These are phyloP conservation scores for Neoconidiobolus thromboides DNA, from an alignment of 371 early-diverging fungal species.

Conservation along the genomic window DNA sequence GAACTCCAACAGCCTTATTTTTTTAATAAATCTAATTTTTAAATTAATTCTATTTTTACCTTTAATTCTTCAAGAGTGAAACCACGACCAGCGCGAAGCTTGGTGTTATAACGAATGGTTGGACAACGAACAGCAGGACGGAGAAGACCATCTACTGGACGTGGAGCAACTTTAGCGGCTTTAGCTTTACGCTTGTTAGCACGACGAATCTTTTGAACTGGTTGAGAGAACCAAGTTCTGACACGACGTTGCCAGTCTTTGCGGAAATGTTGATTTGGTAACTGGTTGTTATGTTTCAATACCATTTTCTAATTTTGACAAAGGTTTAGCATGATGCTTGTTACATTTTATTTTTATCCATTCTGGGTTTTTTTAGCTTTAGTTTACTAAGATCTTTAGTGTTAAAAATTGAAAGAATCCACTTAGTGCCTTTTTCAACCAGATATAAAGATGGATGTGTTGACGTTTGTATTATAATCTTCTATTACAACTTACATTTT, in stretches of 20 bases:
- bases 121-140: conserved; percentile 97
- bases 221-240: conserved; percentile 99
- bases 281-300: conserved; percentile 95
- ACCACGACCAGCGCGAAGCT: conserved; percentile 95
- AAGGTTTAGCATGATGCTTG: no score
- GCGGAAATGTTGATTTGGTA: conserved; percentile 98
- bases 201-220: conserved; percentile 86
- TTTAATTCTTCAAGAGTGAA: conserved; percentile 98
- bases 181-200: conserved; percentile 78
- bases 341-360: no score
- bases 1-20: conserved; percentile 74
- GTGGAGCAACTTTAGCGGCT: conserved; percentile 92
- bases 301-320: not conserved
- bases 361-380: no score
- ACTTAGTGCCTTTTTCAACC: no score
- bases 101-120: conserved; percentile 97
- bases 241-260: conserved; percentile 97
- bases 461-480: no score
- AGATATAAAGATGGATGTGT: no score
- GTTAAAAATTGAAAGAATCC: no score
- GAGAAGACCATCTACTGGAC: conserved; percentile 92
- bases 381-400: no score
- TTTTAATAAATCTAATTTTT: not conserved
- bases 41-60: conserved; percentile 22
- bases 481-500: no score